phyloP scores from a whole-genome alignment of 2,329 filamentous ascomycete species.

The Aureobasidium mangrovei region DNA sequence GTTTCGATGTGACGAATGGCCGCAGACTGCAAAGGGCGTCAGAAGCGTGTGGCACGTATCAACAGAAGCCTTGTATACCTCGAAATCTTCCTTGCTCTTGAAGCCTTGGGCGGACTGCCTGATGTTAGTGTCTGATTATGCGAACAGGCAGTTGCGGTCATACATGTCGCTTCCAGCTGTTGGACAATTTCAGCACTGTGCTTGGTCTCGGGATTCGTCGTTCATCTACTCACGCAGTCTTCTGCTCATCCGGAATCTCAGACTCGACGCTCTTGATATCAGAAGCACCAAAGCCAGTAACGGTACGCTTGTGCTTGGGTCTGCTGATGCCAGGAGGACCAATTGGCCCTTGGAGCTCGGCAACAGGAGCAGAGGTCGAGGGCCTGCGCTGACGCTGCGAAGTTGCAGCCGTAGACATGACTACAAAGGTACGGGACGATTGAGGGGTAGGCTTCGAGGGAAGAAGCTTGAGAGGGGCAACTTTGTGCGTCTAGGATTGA shows the following conservation, averaged over 20 bases:
- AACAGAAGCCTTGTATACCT: conserved; percentile 33
- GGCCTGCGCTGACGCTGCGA: conserved; percentile 66
- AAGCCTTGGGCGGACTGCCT: conserved; percentile 58
- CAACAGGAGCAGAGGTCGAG: conserved; percentile 72
- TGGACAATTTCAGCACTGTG: neutral
- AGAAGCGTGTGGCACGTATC: conserved; percentile 16
- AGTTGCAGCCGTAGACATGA: conserved; percentile 24
- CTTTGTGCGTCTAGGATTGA: neutral
- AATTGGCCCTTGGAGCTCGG: conserved; percentile 77
- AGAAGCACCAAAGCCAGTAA: conserved; percentile 78
- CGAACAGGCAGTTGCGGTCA: conserved; percentile 20
- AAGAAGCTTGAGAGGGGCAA: neutral
- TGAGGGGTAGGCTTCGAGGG: neutral
- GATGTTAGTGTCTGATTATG: conserved; percentile 13
- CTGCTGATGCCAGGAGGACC: conserved; percentile 72
- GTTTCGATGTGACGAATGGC: conserved; percentile 94
- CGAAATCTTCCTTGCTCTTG: conserved; percentile 70
- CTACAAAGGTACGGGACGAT: neutral
- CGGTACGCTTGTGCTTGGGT: conserved; percentile 96
- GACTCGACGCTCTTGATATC: conserved; percentile 95
- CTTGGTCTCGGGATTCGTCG: neutral
- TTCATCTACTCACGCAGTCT: conserved; percentile 59
- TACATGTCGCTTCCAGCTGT: conserved; percentile 54
- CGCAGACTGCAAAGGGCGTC: conserved; percentile 51
- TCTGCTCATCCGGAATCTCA: conserved; percentile 78